These are phyloP conservation scores for Citrus unshiu DNA, from an alignment of 345 rosid genomes.

Conservation along the genomic window DNA sequence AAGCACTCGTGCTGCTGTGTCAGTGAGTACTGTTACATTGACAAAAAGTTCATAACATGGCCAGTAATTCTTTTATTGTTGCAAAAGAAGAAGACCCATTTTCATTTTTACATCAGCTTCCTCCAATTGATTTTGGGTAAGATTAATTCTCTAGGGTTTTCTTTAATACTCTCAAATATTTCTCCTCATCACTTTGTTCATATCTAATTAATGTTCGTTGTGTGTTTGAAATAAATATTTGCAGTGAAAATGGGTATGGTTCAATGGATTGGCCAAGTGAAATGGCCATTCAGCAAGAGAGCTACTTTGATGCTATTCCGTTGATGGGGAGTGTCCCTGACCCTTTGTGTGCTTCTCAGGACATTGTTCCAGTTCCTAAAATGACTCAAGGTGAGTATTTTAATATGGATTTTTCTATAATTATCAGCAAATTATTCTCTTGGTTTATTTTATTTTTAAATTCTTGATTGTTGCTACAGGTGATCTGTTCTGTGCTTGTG, in stretches of 20 bases:
- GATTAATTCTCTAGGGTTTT: neutral
- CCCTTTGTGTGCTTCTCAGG: conserved; percentile 15
- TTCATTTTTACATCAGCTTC: conserved; percentile 16
- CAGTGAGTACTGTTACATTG: neutral
- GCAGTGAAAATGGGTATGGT: conserved; percentile 17
- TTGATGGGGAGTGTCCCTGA: conserved; percentile 15
- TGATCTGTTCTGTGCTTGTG: neutral
- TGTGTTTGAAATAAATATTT: neutral
- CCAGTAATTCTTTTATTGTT: neutral
- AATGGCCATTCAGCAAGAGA: conserved; percentile 21
- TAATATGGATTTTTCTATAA: neutral
- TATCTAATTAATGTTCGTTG: no score
- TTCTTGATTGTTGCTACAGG: neutral
- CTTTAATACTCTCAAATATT: neutral
- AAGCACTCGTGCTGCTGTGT: neutral
- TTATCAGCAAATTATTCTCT: neutral
- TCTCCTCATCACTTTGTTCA: no score
- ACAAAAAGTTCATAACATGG: neutral
- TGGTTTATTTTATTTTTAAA: neutral
- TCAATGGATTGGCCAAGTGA: conserved; percentile 25
- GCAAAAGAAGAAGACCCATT: conserved; percentile 25
- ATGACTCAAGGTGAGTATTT: conserved; percentile 28
- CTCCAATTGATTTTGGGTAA: conserved; percentile 25
- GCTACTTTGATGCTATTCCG: conserved; percentile 18
- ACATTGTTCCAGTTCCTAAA: conserved; percentile 17